These are phyloP conservation scores for Knufia petricola DNA, from an alignment of 2,329 filamentous ascomycete genomes.

Conservation along the genomic window DNA sequence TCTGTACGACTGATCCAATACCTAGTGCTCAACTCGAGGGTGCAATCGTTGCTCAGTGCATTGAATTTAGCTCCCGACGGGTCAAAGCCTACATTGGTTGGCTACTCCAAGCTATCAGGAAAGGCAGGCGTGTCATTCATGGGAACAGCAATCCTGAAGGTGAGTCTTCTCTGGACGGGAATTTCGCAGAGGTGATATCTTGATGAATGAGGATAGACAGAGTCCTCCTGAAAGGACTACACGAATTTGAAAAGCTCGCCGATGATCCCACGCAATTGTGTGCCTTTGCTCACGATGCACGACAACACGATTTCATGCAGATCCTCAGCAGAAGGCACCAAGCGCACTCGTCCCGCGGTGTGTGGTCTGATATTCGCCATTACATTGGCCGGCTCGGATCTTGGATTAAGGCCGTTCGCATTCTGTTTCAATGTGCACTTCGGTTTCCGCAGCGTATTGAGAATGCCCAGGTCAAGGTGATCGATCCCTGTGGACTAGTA, in stretches of 20 bases:
- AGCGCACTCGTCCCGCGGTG: slow-evolving; percentile 2
- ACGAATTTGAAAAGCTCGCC: slow-evolving; percentile 1
- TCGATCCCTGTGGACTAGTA: no score
- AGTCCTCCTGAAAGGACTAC: slow-evolving; percentile 4
- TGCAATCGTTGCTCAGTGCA: slow-evolving; percentile 8
- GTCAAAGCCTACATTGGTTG: slow-evolving; percentile 9
- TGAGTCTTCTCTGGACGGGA: not conserved
- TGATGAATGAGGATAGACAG: not conserved
- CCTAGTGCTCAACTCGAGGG: not conserved
- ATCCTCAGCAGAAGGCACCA: slow-evolving; percentile 6
- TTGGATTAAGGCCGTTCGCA: no score
- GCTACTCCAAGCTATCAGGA: slow-evolving; percentile 6
- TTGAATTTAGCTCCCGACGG: slow-evolving; percentile 11
- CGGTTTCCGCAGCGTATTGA: no score
- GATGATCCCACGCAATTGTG: slow-evolving; percentile 3
- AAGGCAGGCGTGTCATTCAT: not conserved
- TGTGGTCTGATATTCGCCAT: slow-evolving; percentile 9
- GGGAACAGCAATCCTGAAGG: not conserved
- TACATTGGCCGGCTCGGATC: no score
- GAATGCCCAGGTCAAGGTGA: no score
- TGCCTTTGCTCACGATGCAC: slow-evolving; percentile 7
- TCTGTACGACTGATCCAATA: no score
- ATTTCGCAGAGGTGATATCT: not conserved
- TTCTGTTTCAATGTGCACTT: no score
- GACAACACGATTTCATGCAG: slow-evolving; percentile 6